Conservation (phyloP, 139 green algal genomes). For the Chlorella sp. region DNA sequence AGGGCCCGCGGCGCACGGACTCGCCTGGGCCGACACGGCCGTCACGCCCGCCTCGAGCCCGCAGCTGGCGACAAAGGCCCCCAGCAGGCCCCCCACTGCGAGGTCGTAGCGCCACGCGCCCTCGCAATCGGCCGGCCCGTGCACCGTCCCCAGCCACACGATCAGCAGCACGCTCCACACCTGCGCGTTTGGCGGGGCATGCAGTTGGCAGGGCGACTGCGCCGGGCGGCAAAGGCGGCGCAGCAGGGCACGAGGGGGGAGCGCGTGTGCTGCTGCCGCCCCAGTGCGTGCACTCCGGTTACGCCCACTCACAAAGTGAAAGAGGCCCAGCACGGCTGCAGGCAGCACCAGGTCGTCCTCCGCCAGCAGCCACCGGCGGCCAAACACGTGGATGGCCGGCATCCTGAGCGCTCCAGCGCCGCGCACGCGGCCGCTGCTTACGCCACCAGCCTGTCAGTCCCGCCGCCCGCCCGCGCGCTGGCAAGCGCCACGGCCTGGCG, state of each 20-base stretch:
- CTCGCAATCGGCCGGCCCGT: constrained; percentile 23
- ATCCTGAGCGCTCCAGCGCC: too few relatives aligned
- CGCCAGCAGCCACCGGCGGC: constrained; percentile 45
- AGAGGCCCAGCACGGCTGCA: constrained; percentile 11
- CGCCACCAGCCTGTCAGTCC: too few relatives aligned
- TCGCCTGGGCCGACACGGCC: too few relatives aligned
- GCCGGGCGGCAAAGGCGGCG: not conserved
- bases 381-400: constrained; percentile 55
- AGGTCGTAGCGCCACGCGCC: constrained; percentile 28
- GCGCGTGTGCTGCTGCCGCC: not conserved
- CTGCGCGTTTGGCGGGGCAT: not conserved
- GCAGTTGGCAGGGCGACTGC: not conserved
- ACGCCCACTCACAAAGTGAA: constrained; percentile 33
- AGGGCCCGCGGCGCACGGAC: too few relatives aligned
- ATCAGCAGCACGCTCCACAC: constrained; percentile 43
- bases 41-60: constrained; percentile 30
- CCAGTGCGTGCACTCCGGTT: not conserved
- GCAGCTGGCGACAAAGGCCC: constrained; percentile 23
- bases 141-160: constrained; percentile 23
- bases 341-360: constrained; percentile 50
- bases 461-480: too few relatives aligned
- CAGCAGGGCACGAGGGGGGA: not conserved
- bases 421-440: too few relatives aligned
- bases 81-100: constrained; percentile 34
- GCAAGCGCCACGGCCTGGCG: too few relatives aligned